Conservation (phyloP, 305 asterid species). For the Fraxinus sp. region DNA sequence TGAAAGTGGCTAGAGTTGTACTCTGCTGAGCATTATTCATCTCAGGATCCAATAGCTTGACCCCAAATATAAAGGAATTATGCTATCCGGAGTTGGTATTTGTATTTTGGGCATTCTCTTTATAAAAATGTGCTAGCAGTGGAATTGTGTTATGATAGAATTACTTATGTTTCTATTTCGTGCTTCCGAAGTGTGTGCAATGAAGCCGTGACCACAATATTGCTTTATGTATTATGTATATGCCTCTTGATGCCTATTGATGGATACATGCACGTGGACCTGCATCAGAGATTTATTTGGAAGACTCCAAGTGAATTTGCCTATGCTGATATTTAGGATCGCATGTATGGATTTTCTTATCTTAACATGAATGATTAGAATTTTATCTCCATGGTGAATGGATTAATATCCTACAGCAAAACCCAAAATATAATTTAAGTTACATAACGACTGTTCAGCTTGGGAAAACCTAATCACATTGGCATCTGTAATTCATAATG, state of each 20-base stretch:
- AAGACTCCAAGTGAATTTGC: neutral
- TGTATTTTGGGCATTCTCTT: neutral
- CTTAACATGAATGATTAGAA: neutral
- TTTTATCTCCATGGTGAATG: neutral
- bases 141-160: neutral
- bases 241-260: neutral
- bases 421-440: neutral
- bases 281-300: neutral
- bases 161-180: neutral
- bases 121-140: neutral
- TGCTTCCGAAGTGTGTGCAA: neutral
- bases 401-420: neutral
- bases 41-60: neutral
- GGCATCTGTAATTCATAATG: neutral
- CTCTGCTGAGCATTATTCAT: neutral
- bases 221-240: neutral
- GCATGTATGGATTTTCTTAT: neutral
- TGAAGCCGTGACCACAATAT: neutral
- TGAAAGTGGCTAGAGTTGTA: neutral
- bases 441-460: neutral
- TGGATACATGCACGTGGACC: neutral
- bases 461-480: conserved; percentile 9
- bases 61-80: conserved; percentile 1
- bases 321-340: neutral
- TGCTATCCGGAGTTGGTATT: neutral